Conservation (phyloP, 371 early-diverging fungal genomes). For the Mortierella sp. region DNA sequence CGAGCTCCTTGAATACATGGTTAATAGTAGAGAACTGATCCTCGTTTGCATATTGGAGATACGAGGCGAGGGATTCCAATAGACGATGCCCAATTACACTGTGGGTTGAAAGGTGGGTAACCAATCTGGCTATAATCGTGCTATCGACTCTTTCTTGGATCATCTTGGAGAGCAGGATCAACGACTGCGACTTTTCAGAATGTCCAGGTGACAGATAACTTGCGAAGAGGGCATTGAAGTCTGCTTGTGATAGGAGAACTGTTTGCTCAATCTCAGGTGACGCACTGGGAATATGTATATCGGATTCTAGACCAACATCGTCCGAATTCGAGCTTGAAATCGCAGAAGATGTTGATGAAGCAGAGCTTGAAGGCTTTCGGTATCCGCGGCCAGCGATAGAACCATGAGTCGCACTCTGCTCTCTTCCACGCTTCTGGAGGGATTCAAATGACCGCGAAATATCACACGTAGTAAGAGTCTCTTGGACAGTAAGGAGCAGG, state of each 20-base stretch:
- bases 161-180: slow-evolving; percentile 40
- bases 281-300: slow-evolving; percentile 9
- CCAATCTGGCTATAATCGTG: slow-evolving; percentile 32
- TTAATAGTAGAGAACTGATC: slow-evolving; percentile 38
- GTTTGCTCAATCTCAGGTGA: slow-evolving; percentile 31
- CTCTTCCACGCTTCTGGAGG: slow-evolving; percentile 8
- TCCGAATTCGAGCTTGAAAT: slow-evolving; percentile 39
- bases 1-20: slow-evolving; percentile 45
- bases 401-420: slow-evolving; percentile 8
- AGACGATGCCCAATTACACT: slow-evolving; percentile 18
- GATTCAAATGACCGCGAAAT: slow-evolving; percentile 34
- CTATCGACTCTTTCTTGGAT: slow-evolving; percentile 42
- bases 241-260: slow-evolving; percentile 24
- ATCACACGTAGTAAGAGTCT: slow-evolving; percentile 43
- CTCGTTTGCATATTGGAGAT: slow-evolving; percentile 38
- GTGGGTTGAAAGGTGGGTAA: slow-evolving; percentile 36
- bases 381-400: slow-evolving; percentile 3
- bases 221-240: slow-evolving; percentile 34
- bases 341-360: slow-evolving; percentile 40
- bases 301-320: slow-evolving; percentile 9
- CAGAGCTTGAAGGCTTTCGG: slow-evolving; percentile 21
- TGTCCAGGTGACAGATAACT: slow-evolving; percentile 9
- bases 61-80: slow-evolving; percentile 29
- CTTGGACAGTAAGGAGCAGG: slow-evolving; percentile 50
- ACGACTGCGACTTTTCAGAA: slow-evolving; percentile 17